Evolutionary conservation across 2,329 filamentous ascomycete species (phyloP), one percentile per base, ranked within the genome.

Genomic region (Xylariomycetidae sp.): DNA sequence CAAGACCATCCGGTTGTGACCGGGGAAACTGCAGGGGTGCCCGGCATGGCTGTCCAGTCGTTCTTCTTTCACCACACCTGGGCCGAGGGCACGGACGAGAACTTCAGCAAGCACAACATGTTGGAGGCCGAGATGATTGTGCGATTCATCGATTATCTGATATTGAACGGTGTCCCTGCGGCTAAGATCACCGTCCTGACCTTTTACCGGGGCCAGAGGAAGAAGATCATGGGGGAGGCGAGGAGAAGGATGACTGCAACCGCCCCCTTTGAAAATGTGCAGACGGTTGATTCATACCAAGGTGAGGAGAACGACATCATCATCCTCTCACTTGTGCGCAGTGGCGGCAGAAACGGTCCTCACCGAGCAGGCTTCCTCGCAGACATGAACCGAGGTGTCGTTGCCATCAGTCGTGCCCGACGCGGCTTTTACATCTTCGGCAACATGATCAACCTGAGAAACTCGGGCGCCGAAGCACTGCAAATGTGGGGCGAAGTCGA

Each of bases 221-320:
- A 82, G 44, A 61, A 70, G 3, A 69, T 95, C 3, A 48, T 79
- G 1, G 66, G 63, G 11, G 56, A 62, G 5, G 56, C 82, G 4
- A 57, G 60, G 9, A 44, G 49, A 13, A 52, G 62, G 25, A 26
- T 47, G 22, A 27, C 31, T 23, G 11, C 51, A 33, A 23, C 20
- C 33, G 41, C 51, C 14, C 50, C 54, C 6, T 56, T 53, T 27
- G 51, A 73, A 46, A 82, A 82, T 3, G 81, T 94, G 2, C 75
- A 77, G 20, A 95, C 88, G 0, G 85, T 96, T 0, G 89, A 95
- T 50, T 86, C 84, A 0, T 95, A 90, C 50, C 88, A 95, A 56
- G 88, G 88, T 10, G 88, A 95, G 49, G 88, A 95, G 54, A 95
- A 94, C 41, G 84, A 89, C 16, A 68, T 95, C 7, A 70, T 96